phyloP scores from a whole-genome alignment of 305 asterid genomes.

The Withania somnifera region DNA sequence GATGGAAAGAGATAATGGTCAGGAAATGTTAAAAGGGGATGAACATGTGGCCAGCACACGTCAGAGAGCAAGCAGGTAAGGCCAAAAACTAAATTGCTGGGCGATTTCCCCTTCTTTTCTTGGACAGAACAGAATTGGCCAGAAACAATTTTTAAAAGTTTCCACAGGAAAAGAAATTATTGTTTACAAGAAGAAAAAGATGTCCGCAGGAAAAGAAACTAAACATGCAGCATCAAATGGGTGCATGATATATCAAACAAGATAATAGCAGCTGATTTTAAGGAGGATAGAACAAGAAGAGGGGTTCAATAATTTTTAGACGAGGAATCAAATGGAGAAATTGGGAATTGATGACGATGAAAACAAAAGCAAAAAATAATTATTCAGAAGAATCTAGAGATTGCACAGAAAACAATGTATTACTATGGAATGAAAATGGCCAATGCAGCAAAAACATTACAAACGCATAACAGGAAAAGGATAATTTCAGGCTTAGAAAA shows the following conservation, averaged over 20 bases:
- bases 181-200: background rate
- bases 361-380: background rate
- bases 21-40: background rate
- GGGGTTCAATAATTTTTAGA: background rate
- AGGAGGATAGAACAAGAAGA: background rate
- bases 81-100: background rate
- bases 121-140: background rate
- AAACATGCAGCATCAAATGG: background rate
- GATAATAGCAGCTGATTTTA: background rate
- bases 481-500: too few relatives aligned
- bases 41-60: background rate
- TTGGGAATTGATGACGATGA: background rate
- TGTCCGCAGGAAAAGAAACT: background rate
- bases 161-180: background rate
- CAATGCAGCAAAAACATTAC: too few relatives aligned
- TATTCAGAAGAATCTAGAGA: too few relatives aligned
- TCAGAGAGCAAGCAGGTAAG: background rate
- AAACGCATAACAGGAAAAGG: too few relatives aligned
- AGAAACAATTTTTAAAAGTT: background rate
- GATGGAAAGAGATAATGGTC: background rate
- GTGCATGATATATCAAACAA: background rate
- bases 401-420: too few relatives aligned
- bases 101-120: background rate
- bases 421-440: too few relatives aligned
- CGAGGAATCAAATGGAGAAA: background rate